Base-by-base conservation (phyloP, 805 yeast species). In the Wickerhamiella bombiphila region DNA sequence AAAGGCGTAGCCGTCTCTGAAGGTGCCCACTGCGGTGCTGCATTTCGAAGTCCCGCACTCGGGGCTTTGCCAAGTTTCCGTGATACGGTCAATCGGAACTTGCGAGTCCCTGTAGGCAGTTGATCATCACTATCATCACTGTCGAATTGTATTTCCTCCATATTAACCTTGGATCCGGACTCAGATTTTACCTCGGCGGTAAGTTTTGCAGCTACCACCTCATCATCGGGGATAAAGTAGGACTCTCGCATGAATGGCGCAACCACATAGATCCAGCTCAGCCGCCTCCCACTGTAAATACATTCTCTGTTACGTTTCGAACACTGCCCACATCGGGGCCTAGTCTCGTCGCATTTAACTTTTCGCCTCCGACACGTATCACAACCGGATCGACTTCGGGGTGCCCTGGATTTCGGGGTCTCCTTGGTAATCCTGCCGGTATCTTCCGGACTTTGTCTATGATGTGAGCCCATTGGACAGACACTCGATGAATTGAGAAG, bases 281-380 rank as follows among this genome's bases (percentile, higher is more conserved):
- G n/a, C n/a, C n/a, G 26, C 26, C 26, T 24, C 9, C 9, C 26
- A 24, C 26, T 24, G 13, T 24, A 24, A 24, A 24, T 13, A 24
- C 52, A 48, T 11, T 15, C 15, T 7, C 34, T 15, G 3, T 32
- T 29, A 9, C 43, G 35, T 4, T 29, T 61, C 22, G 58, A 46
- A 51, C 81, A 75, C 48, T 72, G 73, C 36, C 56, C 54, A 48
- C 82, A 75, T 35, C 60, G 57, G 2, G 80, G 80, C n/a, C 70
- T 59, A 22, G 60, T 58, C 53, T 75, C 81, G 53, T 75, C 79
- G 53, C 81, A 74, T 47, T 74, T 75, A 51, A 74, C 70, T 29
- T 78, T 61, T 29, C 80, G 64, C 35, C 64, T 60, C 48, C 74
- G 74, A 55, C 81, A 74, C 16, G 75, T 72, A 3, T 71, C 73